Evolutionary conservation across 2,329 filamentous ascomycete species (phyloP).

Genomic region (Chalaropsis thielavioides): DNA sequence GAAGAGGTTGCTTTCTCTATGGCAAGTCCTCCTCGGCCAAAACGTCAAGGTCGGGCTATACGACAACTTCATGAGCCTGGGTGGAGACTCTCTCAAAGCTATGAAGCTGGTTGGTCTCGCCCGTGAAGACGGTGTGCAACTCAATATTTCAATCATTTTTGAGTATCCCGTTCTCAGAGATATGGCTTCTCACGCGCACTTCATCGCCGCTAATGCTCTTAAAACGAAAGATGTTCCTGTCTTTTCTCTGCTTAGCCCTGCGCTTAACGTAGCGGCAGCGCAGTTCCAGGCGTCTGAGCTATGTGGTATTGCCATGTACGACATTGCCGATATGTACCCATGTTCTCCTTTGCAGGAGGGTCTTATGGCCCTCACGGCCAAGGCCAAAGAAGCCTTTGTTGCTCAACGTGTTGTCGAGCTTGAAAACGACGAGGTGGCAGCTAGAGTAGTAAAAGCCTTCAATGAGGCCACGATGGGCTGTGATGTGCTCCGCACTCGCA

Average conservation of each 20-base stretch:
- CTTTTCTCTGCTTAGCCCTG: slow-evolving; percentile 29
- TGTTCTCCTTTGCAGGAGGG: slow-evolving; percentile 41
- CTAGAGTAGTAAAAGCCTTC: slow-evolving; percentile 28
- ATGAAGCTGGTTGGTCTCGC: slow-evolving; percentile 36
- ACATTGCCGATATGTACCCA: slow-evolving; percentile 38
- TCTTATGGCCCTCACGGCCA: slow-evolving; percentile 38
- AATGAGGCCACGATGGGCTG: slow-evolving; percentile 29
- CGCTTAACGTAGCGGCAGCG: slow-evolving; percentile 25
- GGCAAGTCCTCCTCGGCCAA: slow-evolving; percentile 27
- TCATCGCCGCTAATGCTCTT: slow-evolving; percentile 19
- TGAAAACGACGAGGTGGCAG: slow-evolving; percentile 24
- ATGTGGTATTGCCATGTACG: slow-evolving; percentile 26
- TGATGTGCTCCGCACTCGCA: slow-evolving; percentile 35
- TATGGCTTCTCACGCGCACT: slow-evolving; percentile 28
- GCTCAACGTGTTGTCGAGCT: slow-evolving; percentile 35
- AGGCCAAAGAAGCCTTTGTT: slow-evolving; percentile 37
- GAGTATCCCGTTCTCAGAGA: slow-evolving; percentile 30
- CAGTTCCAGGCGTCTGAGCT: slow-evolving; percentile 28
- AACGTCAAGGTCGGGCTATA: slow-evolving; percentile 25
- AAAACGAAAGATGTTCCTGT: slow-evolving; percentile 22
- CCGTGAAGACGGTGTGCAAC: slow-evolving; percentile 26
- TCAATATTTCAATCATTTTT: slow-evolving; percentile 35
- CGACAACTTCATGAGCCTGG: slow-evolving; percentile 35
- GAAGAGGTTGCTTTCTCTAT: slow-evolving; percentile 26
- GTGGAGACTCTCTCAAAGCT: slow-evolving; percentile 38